Base-by-base conservation (phyloP, 306 rosid species). In the Parietaria judaica region DNA sequence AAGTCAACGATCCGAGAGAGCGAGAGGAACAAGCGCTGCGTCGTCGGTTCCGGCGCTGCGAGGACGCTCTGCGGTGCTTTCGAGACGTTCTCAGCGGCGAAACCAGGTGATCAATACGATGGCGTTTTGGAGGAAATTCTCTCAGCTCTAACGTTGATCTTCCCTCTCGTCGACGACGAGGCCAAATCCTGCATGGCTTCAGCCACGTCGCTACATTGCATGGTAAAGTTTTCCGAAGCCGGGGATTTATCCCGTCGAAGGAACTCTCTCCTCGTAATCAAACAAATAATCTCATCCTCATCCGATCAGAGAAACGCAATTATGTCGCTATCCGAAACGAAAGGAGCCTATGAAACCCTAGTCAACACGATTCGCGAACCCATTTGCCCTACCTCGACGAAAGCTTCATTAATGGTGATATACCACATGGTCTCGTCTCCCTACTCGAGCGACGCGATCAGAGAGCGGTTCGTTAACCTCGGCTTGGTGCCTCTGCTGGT, bases 311-410 rank as follows among this genome's bases (percentile, higher is more conserved):
- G 43, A 5, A 37, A 43, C 12, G 54, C n/a, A n/a, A n/a, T 36
- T 0, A 34, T 34, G 0, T 53, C 62, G 6, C 49, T 81, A 11
- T 56, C 23, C 3, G 74, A 59, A 47, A 70, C 69, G 3, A 72
- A 72, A 31, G 83, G 81, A 63, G 69, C 65, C 15, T 23, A 74
- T 9, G 74, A 75, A 49, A 67, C 79, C 3, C 31, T 81, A 6
- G 64, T 75, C n/a, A 75, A 66, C 76, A 44, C 70, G 6, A 48
- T 76, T 41, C 74, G 72, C 43, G 84, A 79, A 3, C 84, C 84
- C 17, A 63, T 75, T 35, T 65, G 76, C 39, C 58, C 80, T n/a
- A 68, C 71, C 12, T 51, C 81, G 4, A 79, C 60, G n/a, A 79
- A 79, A 50, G 75, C 84, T 1, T 61, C 81, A 11, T 54, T 79